phyloP scores from a whole-genome alignment of 2,329 filamentous ascomycete species.

The Colletotrichum graminicola region DNA sequence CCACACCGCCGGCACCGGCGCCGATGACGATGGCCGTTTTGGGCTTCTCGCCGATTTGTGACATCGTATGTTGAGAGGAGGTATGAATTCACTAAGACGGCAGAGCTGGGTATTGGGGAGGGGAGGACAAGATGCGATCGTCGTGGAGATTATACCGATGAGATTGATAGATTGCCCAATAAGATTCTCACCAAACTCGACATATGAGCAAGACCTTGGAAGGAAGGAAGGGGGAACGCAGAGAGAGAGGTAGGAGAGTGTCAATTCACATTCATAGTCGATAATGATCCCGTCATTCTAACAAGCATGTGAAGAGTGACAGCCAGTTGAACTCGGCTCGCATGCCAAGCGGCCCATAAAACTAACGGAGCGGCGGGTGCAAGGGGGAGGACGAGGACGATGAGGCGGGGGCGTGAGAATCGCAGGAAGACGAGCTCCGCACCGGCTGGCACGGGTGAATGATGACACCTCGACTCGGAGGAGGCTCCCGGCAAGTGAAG shows the following conservation, averaged over 20 bases:
- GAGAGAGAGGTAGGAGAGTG: conserved; percentile 10
- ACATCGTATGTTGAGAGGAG: conserved; percentile 9
- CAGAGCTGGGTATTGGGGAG: too few relatives aligned
- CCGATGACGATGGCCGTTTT: conserved; percentile 49
- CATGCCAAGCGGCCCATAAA: conserved; percentile 35
- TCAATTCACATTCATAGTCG: conserved; percentile 35
- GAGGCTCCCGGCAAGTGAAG: conserved; percentile 7
- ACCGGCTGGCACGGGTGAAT: conserved; percentile 34
- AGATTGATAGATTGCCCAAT: background rate
- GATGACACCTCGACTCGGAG: conserved; percentile 43
- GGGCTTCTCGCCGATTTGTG: conserved; percentile 46
- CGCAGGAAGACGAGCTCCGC: conserved; percentile 24
- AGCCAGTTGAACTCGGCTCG: conserved; percentile 8
- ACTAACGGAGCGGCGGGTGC: conserved; percentile 24
- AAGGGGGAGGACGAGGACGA: background rate
- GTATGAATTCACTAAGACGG: background rate
- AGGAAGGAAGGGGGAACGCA: background rate
- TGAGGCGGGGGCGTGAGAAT: conserved; percentile 16
- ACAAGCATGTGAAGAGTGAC: conserved; percentile 32
- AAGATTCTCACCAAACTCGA: conserved; percentile 9
- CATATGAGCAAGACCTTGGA: background rate
- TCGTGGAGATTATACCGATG: background rate
- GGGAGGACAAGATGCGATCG: background rate
- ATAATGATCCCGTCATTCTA: conserved; percentile 22
- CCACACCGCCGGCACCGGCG: conserved; percentile 78